These are phyloP conservation scores for Globisporangium mamillatum DNA, from an alignment of 352 stramenopile species.

Conservation along the genomic window DNA sequence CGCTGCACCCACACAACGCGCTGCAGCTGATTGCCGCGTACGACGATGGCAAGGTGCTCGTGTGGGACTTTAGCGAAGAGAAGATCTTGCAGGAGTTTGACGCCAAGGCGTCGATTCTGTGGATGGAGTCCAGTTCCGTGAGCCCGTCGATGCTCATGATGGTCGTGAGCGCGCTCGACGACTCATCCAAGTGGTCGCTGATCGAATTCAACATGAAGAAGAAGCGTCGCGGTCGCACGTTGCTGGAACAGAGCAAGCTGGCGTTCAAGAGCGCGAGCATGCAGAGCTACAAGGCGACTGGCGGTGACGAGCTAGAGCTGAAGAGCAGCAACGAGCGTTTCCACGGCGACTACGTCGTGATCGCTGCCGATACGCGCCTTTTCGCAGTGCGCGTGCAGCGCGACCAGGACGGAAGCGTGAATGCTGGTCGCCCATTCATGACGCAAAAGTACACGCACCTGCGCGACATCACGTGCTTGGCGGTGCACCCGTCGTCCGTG, in stretches of 20 bases:
- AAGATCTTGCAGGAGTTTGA: constrained; percentile 58
- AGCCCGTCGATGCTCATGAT: constrained; percentile 64
- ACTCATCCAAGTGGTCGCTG: constrained; percentile 43
- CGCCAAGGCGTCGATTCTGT: constrained; percentile 45
- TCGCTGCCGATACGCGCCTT: constrained; percentile 32
- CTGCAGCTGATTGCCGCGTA: constrained; percentile 71
- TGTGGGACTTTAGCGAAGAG: constrained; percentile 81
- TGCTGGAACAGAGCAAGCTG: constrained; percentile 47
- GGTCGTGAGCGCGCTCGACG: constrained; percentile 22
- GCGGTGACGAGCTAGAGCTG: neutral
- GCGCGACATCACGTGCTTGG: constrained; percentile 55
- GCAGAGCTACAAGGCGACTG: constrained; percentile 44
- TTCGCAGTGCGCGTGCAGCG: constrained; percentile 42
- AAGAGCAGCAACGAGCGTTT: constrained; percentile 16
- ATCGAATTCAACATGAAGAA: constrained; percentile 77
- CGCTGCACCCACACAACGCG: constrained; percentile 66
- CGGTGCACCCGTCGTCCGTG: constrained; percentile 38
- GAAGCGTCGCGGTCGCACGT: constrained; percentile 39
- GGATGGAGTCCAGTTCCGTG: constrained; percentile 61
- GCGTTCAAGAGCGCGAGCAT: constrained; percentile 49
- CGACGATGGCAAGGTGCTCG: constrained; percentile 53
- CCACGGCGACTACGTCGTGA: constrained; percentile 50
- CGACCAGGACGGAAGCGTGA: constrained; percentile 28
- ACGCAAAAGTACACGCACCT: constrained; percentile 47
- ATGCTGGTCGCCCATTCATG: constrained; percentile 26